Base-by-base conservation (phyloP, 225 moss, liverwort and hornwort genomes). In the Pseudoscleropodium purum region DNA sequence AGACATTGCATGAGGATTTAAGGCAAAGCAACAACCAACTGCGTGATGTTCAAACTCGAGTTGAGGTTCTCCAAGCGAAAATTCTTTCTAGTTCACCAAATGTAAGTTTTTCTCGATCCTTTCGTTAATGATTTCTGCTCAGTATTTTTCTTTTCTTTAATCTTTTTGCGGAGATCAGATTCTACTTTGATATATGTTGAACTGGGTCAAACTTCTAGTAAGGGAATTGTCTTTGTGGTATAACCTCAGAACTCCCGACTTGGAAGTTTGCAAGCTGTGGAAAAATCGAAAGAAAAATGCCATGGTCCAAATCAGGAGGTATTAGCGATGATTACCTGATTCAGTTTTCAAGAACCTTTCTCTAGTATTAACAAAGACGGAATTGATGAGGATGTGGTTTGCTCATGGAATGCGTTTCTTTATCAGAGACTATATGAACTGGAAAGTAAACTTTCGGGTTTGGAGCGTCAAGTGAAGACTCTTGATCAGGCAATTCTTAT, bases 1-100 rank as follows among this genome's bases (percentile, higher is more conserved):
- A 92, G 80, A 87, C 93, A 49, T 89, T 97, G 66, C 95, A 95
- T 79, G 94, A 93, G 68, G 93, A 89, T 89, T 86, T 96, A 56
- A 90, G 90, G 90, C 92, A 94, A 76, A 98, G 95, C 84, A 95
- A 96, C 79, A 93, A 82, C 61, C 97, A 95, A 91, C 89, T 97
- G 47, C 93, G 90, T 37, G 95, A 95, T 79, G 91, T 94, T 76
- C 93, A 96, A 91, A 93, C 81, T 82, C 93, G 88, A 67, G 90
- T 96, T 67, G 91, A 96, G 79, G 77, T 90, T 78, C 93, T 97
- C 86, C 98, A 96, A 91, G 79, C 91, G 25, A 94, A 97, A 86
- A 74, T 94, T 86, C 89, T 83, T 31, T 82, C 90, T 73, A 83
- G 82, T 84, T 83, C 91, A 72, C 67, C 87, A 87, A 75, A 75